phyloP scores from a whole-genome alignment of 2,329 filamentous ascomycete species.

The Cladosporium oxysporum region DNA sequence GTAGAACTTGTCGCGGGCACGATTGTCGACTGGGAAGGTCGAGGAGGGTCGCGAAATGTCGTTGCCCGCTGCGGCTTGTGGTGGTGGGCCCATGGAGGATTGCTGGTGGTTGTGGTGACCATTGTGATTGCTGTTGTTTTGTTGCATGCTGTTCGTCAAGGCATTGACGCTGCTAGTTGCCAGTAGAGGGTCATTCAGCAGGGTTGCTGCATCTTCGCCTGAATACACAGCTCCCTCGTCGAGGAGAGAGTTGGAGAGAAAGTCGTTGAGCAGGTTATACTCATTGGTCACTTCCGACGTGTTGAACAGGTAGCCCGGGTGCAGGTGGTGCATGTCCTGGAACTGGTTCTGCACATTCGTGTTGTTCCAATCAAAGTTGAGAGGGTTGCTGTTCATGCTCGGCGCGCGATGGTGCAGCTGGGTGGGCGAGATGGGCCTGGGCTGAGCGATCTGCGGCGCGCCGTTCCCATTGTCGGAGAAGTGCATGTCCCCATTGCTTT shows the following conservation, averaged over 20 bases:
- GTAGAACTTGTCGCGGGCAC: conserved; percentile 83
- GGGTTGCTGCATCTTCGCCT: conserved; percentile 48
- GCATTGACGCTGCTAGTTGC: conserved; percentile 45
- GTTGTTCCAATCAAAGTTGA: conserved; percentile 69
- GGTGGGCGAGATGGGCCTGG: conserved; percentile 66
- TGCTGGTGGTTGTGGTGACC: conserved; percentile 37
- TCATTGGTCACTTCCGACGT: conserved; percentile 94
- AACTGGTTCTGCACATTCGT: conserved; percentile 74
- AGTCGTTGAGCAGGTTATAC: conserved; percentile 95
- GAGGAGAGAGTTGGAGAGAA: conserved; percentile 85
- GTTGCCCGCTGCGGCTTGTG: conserved; percentile 52
- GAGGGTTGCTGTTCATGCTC: conserved; percentile 56
- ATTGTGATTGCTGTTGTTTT: conserved; percentile 1
- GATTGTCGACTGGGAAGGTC: conserved; percentile 63
- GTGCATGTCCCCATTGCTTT: conserved; percentile 22
- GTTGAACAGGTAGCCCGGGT: conserved; percentile 93
- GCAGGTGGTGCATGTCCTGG: conserved; percentile 91
- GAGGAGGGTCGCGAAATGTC: conserved; percentile 63
- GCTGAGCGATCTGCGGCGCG: conserved; percentile 68
- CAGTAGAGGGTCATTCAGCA: conserved; percentile 62
- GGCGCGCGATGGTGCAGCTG: conserved; percentile 60
- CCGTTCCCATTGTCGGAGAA: conserved; percentile 20
- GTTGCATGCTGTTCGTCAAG: conserved; percentile 33
- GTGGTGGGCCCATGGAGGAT: conserved; percentile 30
- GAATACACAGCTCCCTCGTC: conserved; percentile 61